phyloP scores from a whole-genome alignment of 768 basidiomycete species.

The Leccinum imitatum region DNA sequence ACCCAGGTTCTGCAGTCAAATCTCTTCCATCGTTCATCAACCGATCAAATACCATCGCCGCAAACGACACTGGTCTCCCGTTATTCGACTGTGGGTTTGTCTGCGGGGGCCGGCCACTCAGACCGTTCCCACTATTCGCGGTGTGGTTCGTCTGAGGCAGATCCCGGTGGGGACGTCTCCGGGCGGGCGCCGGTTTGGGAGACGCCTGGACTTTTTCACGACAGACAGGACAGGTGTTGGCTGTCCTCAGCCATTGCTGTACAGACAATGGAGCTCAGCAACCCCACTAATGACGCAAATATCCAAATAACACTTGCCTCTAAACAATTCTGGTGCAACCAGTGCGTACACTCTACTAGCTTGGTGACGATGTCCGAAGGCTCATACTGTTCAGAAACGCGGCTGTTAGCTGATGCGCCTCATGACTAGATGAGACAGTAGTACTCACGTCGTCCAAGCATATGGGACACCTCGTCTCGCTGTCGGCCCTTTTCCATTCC shows the following conservation, averaged over 20 bases:
- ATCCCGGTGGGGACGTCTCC: conserved; percentile 19
- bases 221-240: conserved; percentile 80
- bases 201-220: conserved; percentile 52
- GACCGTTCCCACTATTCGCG: conserved; percentile 1
- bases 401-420: background rate
- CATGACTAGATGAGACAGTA: background rate
- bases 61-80: conserved; percentile 19
- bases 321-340: conserved; percentile 77
- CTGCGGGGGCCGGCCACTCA: conserved; percentile 5
- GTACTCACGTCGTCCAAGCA: conserved; percentile 77
- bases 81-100: conserved; percentile 8
- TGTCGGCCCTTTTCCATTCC: conserved; percentile 65
- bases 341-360: conserved; percentile 71
- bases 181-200: conserved; percentile 23
- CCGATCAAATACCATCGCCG: conserved; percentile 21
- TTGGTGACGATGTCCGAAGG: conserved; percentile 62
- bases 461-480: conserved; percentile 78
- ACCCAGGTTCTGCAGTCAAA: conserved; percentile 1
- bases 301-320: conserved; percentile 45
- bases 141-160: conserved; percentile 13
- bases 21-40: conserved; percentile 21
- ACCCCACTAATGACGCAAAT: background rate
- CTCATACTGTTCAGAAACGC: conserved; percentile 49
- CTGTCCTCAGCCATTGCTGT: conserved; percentile 79
- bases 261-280: conserved; percentile 6